Conservation (phyloP, 805 yeast genomes). For the Candida nitratophila region DNA sequence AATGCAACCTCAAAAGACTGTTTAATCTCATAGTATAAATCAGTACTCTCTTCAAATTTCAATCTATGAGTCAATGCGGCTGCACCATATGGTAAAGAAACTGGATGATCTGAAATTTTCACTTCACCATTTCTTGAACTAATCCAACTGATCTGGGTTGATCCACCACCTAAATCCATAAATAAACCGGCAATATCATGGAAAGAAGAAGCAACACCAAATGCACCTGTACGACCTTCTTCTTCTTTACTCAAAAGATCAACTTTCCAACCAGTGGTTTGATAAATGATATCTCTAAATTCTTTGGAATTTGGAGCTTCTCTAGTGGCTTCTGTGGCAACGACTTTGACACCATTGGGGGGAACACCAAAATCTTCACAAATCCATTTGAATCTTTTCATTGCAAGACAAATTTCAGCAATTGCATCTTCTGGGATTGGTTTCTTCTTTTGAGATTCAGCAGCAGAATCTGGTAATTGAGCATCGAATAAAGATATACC, state of each 20-base stretch:
- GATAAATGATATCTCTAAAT: slow-evolving; percentile 46
- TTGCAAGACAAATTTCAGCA: slow-evolving; percentile 51
- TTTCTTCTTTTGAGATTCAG: slow-evolving; percentile 23
- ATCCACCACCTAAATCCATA: slow-evolving; percentile 71
- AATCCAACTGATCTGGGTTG: slow-evolving; percentile 66
- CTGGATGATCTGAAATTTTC: slow-evolving; percentile 47
- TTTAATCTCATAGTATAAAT: slow-evolving; percentile 46
- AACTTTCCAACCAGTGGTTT: slow-evolving; percentile 63
- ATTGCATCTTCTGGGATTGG: slow-evolving; percentile 56
- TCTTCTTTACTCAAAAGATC: slow-evolving; percentile 51
- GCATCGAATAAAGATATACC: slow-evolving; percentile 65
- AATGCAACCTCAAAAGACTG: slow-evolving; percentile 44
- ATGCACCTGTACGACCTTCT: slow-evolving; percentile 62
- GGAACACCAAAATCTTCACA: slow-evolving; percentile 73
- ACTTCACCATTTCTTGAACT: slow-evolving; percentile 49
- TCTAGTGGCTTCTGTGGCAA: slow-evolving; percentile 71
- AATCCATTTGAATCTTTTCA: slow-evolving; percentile 60
- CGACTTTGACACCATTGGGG: slow-evolving; percentile 49
- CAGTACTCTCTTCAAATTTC: slow-evolving; percentile 40
- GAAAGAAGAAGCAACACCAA: slow-evolving; percentile 70
- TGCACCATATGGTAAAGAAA: slow-evolving; percentile 68
- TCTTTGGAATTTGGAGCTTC: slow-evolving; percentile 59
- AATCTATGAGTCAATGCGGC: slow-evolving; percentile 56
- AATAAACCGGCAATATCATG: slow-evolving; percentile 59
- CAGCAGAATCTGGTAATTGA: slow-evolving; percentile 33